A percentile compares a stretch with the other conserved stretches of the same genome.
Evolutionary conservation across 257 asterid genomes (phyloP).

Genomic region (Solanum virginianum): DNA sequence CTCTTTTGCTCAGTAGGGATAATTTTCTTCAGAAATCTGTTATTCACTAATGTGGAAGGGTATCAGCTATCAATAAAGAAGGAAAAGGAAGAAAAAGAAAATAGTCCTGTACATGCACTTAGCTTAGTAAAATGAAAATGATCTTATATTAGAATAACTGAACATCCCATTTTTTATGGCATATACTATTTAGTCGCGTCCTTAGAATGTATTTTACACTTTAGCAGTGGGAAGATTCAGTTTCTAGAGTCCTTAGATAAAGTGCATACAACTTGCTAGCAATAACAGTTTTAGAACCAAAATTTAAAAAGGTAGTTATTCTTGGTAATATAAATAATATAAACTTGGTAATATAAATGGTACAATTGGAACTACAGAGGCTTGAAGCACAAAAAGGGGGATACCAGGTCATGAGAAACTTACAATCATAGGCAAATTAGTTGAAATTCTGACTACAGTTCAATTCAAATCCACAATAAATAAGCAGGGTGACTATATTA

Average conservation of each 20-base stretch:
- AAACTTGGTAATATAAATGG: not conserved
- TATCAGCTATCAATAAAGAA: not conserved
- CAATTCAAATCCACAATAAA: too few species aligned
- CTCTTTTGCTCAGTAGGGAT: not conserved
- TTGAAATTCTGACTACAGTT: too few species aligned
- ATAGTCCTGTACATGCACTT: not conserved
- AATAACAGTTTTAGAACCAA: not conserved
- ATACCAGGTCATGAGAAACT: constrained; percentile 18
- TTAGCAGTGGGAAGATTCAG: not conserved
- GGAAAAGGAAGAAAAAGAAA: not conserved
- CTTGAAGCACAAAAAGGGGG: not conserved
- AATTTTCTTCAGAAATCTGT: not conserved
- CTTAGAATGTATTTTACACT: not conserved
- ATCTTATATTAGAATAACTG: not conserved
- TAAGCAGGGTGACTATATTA: too few species aligned
- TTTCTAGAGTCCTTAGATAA: not conserved
- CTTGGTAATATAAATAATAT: not conserved
- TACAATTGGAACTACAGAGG: not conserved
- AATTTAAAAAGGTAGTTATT: not conserved
- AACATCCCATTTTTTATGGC: not conserved
- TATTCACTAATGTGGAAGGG: not conserved
- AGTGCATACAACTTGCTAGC: not conserved
- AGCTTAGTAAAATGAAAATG: not conserved
- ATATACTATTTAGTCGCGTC: not conserved
- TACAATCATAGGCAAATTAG: too few species aligned